These are phyloP conservation scores for Diaporthe helianthi DNA, from an alignment of 2,329 filamentous ascomycete species.

Conservation along the genomic window DNA sequence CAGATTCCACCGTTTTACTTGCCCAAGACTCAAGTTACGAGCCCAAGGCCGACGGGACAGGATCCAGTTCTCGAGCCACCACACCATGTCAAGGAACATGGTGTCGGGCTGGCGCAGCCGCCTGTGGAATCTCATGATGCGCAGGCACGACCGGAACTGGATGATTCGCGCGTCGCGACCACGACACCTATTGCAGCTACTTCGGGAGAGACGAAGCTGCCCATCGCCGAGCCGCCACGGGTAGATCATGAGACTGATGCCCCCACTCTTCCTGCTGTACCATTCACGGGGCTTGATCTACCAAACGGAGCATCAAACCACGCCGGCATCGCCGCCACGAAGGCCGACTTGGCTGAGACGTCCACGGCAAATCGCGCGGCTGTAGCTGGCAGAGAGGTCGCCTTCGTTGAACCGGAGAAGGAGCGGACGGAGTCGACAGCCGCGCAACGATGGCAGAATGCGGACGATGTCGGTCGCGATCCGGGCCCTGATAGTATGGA, in stretches of 20 bases:
- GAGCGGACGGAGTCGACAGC: background rate
- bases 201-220: background rate
- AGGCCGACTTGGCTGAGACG: background rate
- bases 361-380: slow-evolving; percentile 4
- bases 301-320: slow-evolving; percentile 1
- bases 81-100: slow-evolving; percentile 10
- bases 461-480: slow-evolving; percentile 36
- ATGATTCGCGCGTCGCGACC: slow-evolving; percentile 23
- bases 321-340: slow-evolving; percentile 1
- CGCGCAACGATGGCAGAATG: slow-evolving; percentile 1
- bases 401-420: slow-evolving; percentile 26
- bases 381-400: slow-evolving; percentile 27
- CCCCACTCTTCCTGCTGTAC: background rate
- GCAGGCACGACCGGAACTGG: background rate
- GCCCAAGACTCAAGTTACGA: slow-evolving; percentile 11
- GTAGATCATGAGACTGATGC: background rate
- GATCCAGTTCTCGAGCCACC: background rate
- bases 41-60: background rate
- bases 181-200: slow-evolving; percentile 2
- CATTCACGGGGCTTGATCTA: background rate
- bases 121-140: background rate
- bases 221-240: background rate
- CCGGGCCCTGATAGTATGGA: slow-evolving; percentile 33
- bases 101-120: background rate
- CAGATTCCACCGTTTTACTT: slow-evolving; percentile 33